Conservation (phyloP, 2,329 filamentous ascomycete species). For the Pseudopyricularia cyperi region DNA sequence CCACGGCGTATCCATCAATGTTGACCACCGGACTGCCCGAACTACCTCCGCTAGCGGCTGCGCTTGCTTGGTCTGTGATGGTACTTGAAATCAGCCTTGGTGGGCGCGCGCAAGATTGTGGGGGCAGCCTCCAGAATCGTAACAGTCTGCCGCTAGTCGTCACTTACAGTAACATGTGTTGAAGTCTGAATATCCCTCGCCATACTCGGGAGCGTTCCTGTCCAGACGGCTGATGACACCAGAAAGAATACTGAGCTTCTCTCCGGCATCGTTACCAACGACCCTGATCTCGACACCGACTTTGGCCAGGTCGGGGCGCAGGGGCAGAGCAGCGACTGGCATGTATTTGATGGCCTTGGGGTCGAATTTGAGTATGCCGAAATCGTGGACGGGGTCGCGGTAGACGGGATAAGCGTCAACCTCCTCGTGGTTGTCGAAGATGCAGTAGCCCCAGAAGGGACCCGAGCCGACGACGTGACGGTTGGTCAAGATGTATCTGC, state of each 20-base stretch:
- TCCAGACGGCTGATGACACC: constrained; percentile 95
- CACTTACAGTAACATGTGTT: constrained; percentile 65
- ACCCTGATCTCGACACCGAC: constrained; percentile 93
- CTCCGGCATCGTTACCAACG: constrained; percentile 95
- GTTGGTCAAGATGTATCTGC: constrained; percentile 69
- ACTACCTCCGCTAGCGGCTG: constrained; percentile 89
- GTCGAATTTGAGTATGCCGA: constrained; percentile 92
- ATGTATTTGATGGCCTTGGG: constrained; percentile 96
- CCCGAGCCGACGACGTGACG: constrained; percentile 89
- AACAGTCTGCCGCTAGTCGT: not conserved
- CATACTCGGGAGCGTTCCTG: constrained; percentile 93
- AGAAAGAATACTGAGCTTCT: constrained; percentile 95
- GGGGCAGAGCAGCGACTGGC: constrained; percentile 65
- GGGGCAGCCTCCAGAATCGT: no score
- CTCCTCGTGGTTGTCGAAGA: constrained; percentile 97
- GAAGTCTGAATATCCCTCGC: constrained; percentile 97
- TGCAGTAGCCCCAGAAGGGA: constrained; percentile 95
- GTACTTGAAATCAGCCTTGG: not conserved
- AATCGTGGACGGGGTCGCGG: constrained; percentile 96
- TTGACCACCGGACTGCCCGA: constrained; percentile 98
- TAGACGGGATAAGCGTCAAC: constrained; percentile 95
- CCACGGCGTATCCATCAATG: constrained; percentile 82
- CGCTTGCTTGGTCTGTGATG: constrained; percentile 67
- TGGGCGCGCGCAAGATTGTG: not conserved
- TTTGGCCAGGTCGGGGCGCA: constrained; percentile 76